Evolutionary conservation across 495 filamentous ascomycete species (phyloP).

Genomic region (Tuber indicum): DNA sequence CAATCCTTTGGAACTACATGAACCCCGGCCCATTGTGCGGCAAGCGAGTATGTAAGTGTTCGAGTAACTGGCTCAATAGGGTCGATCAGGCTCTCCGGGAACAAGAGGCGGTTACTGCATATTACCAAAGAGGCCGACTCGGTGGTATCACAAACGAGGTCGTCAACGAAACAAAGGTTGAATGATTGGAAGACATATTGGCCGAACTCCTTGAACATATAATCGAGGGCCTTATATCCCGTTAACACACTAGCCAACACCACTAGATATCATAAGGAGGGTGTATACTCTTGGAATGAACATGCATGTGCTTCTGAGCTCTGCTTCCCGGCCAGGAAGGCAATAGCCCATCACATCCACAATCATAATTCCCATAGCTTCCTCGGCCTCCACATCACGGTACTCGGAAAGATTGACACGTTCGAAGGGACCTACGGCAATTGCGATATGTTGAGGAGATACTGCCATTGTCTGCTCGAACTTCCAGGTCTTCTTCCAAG

Average conservation of each 20-base stretch:
- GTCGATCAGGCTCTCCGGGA: conserved; percentile 73
- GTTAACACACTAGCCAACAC: conserved; percentile 8
- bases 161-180: conserved; percentile 90
- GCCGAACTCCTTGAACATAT: conserved; percentile 75
- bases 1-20: conserved; percentile 73
- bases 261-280: conserved; percentile 1
- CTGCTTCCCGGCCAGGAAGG: conserved; percentile 69
- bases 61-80: conserved; percentile 70
- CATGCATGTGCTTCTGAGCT: conserved; percentile 77
- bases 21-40: conserved; percentile 91
- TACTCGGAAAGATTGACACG: conserved; percentile 83
- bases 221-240: conserved; percentile 60
- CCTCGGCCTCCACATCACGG: conserved; percentile 82
- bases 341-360: conserved; percentile 84
- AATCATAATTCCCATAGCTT: conserved; percentile 74
- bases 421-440: conserved; percentile 91
- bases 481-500: conserved; percentile 71
- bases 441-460: conserved; percentile 78
- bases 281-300: conserved; percentile 54
- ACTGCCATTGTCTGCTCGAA: conserved; percentile 66
- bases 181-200: conserved; percentile 72
- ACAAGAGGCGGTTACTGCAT: conserved; percentile 79
- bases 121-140: conserved; percentile 76
- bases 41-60: conserved; percentile 69
- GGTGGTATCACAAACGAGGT: conserved; percentile 63